Evolutionary conservation across 176 grass and related monocot species (phyloP).

Genomic region (Urochloa ruziziensis): DNA sequence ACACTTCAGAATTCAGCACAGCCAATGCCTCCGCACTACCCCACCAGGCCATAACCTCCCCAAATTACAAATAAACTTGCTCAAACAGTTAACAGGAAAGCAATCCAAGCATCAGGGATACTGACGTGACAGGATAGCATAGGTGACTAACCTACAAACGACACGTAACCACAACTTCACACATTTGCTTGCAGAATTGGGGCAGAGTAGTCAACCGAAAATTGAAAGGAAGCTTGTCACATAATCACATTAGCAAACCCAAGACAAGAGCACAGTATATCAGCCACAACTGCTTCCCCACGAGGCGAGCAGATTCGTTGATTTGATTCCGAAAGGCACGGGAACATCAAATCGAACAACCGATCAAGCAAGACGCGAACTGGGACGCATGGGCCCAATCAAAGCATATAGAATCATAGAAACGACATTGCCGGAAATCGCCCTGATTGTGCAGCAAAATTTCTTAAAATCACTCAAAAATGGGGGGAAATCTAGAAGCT

Average conservation of each 20-base stretch:
- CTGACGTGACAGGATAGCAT: neutral
- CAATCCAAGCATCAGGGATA: neutral
- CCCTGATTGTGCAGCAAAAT: neutral
- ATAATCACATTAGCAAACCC: neutral
- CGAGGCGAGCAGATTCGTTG: neutral
- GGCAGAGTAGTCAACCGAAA: neutral
- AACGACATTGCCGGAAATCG: constrained; percentile 20
- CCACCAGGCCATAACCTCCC: neutral
- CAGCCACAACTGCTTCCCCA: neutral
- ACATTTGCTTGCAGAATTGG: neutral
- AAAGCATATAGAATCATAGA: constrained; percentile 8
- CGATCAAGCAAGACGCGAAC: neutral
- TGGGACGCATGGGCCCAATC: neutral
- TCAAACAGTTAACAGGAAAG: neutral
- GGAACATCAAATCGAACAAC: neutral
- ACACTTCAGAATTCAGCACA: neutral
- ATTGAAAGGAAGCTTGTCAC: neutral
- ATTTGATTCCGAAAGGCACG: neutral
- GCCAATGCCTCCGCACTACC: neutral
- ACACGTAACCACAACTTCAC: neutral
- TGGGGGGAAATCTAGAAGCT: neutral
- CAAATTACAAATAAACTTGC: neutral
- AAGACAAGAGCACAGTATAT: neutral
- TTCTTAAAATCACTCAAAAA: neutral
- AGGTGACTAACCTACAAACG: neutral